These are phyloP conservation scores for Colletotrichum sublineola DNA, from an alignment of 2,329 filamentous ascomycete species.

Conservation along the genomic window DNA sequence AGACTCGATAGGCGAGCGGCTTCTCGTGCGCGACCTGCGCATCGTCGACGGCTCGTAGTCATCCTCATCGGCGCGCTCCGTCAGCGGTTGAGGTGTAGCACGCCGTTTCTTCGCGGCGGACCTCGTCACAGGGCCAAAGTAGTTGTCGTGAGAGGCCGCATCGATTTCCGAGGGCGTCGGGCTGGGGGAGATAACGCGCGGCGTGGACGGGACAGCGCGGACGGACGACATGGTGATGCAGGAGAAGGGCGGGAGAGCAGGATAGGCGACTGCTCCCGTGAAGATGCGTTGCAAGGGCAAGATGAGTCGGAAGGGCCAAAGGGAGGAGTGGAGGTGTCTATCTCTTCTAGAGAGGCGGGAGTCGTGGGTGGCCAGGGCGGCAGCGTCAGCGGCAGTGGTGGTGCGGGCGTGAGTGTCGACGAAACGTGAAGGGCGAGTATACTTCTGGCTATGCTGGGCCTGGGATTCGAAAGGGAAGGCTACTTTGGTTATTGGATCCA, in stretches of 20 bases:
- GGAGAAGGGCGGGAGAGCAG: constrained; percentile 72
- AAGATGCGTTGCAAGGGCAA: constrained; percentile 64
- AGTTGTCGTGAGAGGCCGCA: constrained; percentile 68
- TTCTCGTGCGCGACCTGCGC: constrained; percentile 77
- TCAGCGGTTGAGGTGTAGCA: constrained; percentile 69
- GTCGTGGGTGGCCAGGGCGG: constrained; percentile 41
- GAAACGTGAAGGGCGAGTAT: constrained; percentile 44
- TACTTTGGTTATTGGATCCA: constrained; percentile 67
- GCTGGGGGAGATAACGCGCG: constrained; percentile 90
- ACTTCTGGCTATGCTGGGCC: constrained; percentile 44
- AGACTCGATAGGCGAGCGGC: constrained; percentile 74
- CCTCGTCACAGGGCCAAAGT: constrained; percentile 82
- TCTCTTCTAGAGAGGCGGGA: constrained; percentile 63
- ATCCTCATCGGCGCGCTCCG: constrained; percentile 64
- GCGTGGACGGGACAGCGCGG: constrained; percentile 77
- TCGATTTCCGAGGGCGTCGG: constrained; percentile 76
- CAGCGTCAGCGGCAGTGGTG: constrained; percentile 44
- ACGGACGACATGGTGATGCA: constrained; percentile 66
- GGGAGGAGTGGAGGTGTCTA: constrained; percentile 60
- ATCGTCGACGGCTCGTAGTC: constrained; percentile 58
- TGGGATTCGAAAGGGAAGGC: constrained; percentile 53
- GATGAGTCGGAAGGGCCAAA: constrained; percentile 62
- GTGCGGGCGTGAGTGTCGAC: constrained; percentile 42
- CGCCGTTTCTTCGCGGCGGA: constrained; percentile 74
- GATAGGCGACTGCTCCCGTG: constrained; percentile 67